A percentile compares a stretch with the other conserved stretches of the same genome.
Conservation (phyloP, 2,329 filamentous ascomycete genomes). For the Cordyceps cicadae region DNA sequence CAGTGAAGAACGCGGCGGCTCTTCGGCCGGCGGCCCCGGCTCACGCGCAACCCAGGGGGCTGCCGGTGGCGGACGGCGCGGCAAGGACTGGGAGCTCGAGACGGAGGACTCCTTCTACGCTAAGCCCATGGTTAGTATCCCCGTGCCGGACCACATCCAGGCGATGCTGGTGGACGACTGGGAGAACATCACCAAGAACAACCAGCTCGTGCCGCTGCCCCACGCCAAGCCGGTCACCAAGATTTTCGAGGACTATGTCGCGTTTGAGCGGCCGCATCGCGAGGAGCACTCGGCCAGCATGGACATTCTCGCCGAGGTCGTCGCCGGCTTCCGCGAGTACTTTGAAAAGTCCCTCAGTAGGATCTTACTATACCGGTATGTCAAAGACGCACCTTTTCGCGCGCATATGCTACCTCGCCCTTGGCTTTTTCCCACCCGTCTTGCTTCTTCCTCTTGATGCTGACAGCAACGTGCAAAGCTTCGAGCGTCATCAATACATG, state of each 20-base stretch:
- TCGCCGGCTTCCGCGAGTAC: conserved; percentile 81
- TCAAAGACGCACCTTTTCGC: neutral
- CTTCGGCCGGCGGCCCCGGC: neutral
- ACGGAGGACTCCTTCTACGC: conserved; percentile 84
- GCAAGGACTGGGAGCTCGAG: conserved; percentile 75
- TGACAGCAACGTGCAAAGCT: conserved; percentile 46
- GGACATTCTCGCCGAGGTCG: conserved; percentile 83
- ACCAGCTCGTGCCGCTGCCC: conserved; percentile 79
- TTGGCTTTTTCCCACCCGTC: neutral
- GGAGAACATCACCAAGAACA: conserved; percentile 96
- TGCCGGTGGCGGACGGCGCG: conserved; percentile 49
- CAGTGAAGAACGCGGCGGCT: conserved; percentile 65
- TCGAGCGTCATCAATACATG: conserved; percentile 83
- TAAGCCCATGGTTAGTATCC: conserved; percentile 76
- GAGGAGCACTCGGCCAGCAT: conserved; percentile 59
- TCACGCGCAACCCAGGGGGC: conserved; percentile 55
- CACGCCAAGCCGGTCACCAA: conserved; percentile 64
- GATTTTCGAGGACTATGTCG: conserved; percentile 75
- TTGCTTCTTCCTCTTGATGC: neutral
- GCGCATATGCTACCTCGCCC: neutral
- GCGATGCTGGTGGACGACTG: conserved; percentile 93
- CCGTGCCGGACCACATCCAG: conserved; percentile 83
- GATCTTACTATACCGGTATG: conserved; percentile 73
- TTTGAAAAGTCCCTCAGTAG: conserved; percentile 86
- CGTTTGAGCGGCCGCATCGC: conserved; percentile 59